Percentiles rank a stretch among this genome's conserved stretches.
phyloP scores from a whole-genome alignment of 140 eudicot species.

The Cichorium intybus region DNA sequence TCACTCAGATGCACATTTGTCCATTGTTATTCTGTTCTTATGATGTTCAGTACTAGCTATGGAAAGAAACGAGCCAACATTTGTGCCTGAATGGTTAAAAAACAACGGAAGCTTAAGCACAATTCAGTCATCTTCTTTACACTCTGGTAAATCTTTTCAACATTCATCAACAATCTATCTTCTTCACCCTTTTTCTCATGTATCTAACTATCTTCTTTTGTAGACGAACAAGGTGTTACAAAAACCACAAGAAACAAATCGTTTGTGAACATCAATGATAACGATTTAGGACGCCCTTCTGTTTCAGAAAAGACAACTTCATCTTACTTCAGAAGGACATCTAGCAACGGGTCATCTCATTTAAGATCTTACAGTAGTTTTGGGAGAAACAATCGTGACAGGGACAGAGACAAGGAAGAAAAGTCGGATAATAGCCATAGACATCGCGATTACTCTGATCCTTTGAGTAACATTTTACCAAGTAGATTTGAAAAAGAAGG shows the following conservation, averaged over 20 bases:
- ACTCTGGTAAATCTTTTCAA: slow-evolving; percentile 49
- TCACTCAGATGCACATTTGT: slow-evolving; percentile 17
- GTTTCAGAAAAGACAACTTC: slow-evolving; percentile 56
- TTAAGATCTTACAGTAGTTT: slow-evolving; percentile 83
- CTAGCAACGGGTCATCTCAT: slow-evolving; percentile 63
- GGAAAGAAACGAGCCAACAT: slow-evolving; percentile 93
- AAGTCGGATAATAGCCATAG: slow-evolving; percentile 28
- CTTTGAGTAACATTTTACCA: slow-evolving; percentile 44
- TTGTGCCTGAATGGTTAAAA: slow-evolving; percentile 94
- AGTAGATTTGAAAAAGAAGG: slow-evolving; percentile 57
- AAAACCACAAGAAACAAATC: slow-evolving; percentile 41
- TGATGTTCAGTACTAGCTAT: slow-evolving; percentile 60
- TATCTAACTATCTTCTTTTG: background rate
- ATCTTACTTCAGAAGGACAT: slow-evolving; percentile 47
- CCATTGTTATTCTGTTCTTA: slow-evolving; percentile 31
- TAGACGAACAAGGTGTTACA: slow-evolving; percentile 39
- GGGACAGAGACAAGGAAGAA: slow-evolving; percentile 25
- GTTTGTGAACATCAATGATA: slow-evolving; percentile 45
- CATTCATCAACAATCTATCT: background rate
- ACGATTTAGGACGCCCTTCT: slow-evolving; percentile 49
- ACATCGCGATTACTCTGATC: slow-evolving; percentile 65
- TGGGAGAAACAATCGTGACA: slow-evolving; percentile 49
- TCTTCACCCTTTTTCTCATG: background rate
- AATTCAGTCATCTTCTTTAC: slow-evolving; percentile 36
- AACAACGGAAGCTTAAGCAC: slow-evolving; percentile 54